These are phyloP conservation scores for Apodospora peruviana DNA, from an alignment of 495 filamentous ascomycete species.

Conservation along the genomic window DNA sequence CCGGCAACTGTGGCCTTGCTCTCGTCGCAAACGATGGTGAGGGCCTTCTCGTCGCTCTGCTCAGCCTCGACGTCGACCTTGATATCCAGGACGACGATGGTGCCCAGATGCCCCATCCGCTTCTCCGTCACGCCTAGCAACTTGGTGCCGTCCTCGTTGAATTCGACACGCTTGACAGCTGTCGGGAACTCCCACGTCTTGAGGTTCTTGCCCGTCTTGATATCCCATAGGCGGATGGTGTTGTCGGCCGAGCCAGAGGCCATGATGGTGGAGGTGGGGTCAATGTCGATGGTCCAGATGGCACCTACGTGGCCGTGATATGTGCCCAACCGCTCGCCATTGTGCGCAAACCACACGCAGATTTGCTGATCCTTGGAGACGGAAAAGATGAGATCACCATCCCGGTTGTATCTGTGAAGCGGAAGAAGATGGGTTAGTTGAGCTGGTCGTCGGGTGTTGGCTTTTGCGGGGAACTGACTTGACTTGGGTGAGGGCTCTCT, in stretches of 20 bases:
- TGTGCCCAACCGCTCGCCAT: constrained; percentile 90
- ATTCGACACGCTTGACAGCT: constrained; percentile 93
- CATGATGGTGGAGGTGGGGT: constrained; percentile 88
- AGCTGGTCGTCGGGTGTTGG: neutral
- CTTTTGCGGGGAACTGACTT: constrained; percentile 58
- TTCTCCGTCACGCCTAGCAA: constrained; percentile 94
- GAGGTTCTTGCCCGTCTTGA: constrained; percentile 84
- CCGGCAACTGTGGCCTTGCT: constrained; percentile 95
- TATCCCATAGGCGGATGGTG: constrained; percentile 94
- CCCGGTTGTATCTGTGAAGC: constrained; percentile 70
- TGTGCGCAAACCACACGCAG: constrained; percentile 90
- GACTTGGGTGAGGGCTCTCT: constrained; percentile 97
- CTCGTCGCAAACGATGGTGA: constrained; percentile 86
- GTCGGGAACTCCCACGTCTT: constrained; percentile 97
- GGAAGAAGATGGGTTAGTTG: constrained; percentile 10
- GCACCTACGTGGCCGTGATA: constrained; percentile 97
- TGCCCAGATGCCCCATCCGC: constrained; percentile 91
- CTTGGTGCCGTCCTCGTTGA: constrained; percentile 83
- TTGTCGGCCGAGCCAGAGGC: constrained; percentile 96
- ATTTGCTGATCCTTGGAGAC: constrained; percentile 96
- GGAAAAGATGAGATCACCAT: constrained; percentile 97
- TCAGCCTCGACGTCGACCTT: constrained; percentile 69
- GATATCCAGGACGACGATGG: constrained; percentile 87
- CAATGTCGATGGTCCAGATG: constrained; percentile 97
- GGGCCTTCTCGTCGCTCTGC: constrained; percentile 71